Evolutionary conservation across 1,284 basidiomycete genomes (phyloP), one percentile per base, ranked within the genome.

Genomic region (Austroboletus novae-zelandiae): DNA sequence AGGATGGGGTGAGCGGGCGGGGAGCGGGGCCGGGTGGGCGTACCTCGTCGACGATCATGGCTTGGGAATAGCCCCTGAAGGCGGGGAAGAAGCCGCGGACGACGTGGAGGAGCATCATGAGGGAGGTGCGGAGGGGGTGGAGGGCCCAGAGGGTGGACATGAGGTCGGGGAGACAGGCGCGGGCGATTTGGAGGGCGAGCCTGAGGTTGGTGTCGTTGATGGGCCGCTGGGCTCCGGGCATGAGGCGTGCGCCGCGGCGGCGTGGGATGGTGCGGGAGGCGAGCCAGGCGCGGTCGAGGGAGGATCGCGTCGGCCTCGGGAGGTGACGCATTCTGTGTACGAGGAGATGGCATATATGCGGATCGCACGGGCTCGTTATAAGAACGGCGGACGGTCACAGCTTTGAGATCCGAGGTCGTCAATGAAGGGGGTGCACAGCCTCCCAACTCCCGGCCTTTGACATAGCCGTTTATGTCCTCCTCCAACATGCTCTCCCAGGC

Each of bases 61-160:
- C 87, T 74, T 91, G 89, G 11, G 89, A 89, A 72, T 89, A 90
- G 51, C 86, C 84, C 69, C 86, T 80, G 66, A 86, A 86, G 11
- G 87, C 88, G 37, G 88, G 88, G 61, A 89, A 81, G 52, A 85
- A 68, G 53, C 86, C 89, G 56, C 86, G 79, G 53, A 84, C 60
- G 46, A 90, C 69, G 64, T 89, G 86, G 57, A 88, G 71, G 48
- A 75, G 53, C 60, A 89, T 68, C 78, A 90, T 83, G 47, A 85
- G 68, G 23, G 77, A 71, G 20, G 84, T 81, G 52, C 86, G 79
- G 48, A 80, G 61, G 41, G 87, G 87, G 59, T 90, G 85, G 30
- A 84, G 67, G 41, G 72, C 71, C 76, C 83, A 87, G 17, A 90
- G 66, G n/a, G 77, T 71, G 25, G 66, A 68, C 53, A 84, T 65